Evolutionary conservation across 176 grass and related monocot genomes (phyloP), one percentile per base, ranked within the genome.

Genomic region (Urochloa ruziziensis): DNA sequence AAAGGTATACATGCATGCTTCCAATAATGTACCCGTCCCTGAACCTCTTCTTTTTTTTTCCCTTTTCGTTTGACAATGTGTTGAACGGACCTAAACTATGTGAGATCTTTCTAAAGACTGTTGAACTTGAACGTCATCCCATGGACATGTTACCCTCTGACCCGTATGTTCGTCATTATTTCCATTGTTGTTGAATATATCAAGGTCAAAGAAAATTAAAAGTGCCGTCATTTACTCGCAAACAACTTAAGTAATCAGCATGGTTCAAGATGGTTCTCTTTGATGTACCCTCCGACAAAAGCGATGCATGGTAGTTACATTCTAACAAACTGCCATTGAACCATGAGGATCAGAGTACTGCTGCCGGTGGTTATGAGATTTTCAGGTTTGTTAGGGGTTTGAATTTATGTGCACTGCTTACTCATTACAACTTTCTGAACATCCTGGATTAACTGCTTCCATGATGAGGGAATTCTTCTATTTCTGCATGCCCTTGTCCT

Each of bases 361-460:
- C 53, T 61, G 67, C 67, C 25, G 80, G 28, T 62, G 67, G 69
- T 52, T 74, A 18, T 49, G 24, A 63, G 81, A 56, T 32, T 83
- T 4, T 85, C 74, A 61, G 14, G 73, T 85, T 85, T 59, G 63
- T 78, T 85, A 46, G 62, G 27, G 13, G 25, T 59, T 60, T 69
- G 73, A 78, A 85, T 53, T 59, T 34, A 11, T 35, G 15, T 27
- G 19, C 42, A 46, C 24, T 18, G 52, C 67, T 12, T 44, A 24
- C 27, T 44, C 6, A 23, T 46, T 46, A 59, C 36, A 4, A 6
- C 4, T 3, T 47, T 82, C 14, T 21, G 47, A 40, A 70, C 29
- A 43, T 12, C 16, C 16, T 30, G 15, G 56, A 10, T 21, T 28
- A 17, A 2, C 46, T 59, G n/a, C 56, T 59, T 59, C 36, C 36